phyloP scores from a whole-genome alignment of 768 basidiomycete species.

The Hydnomerulius pinastri region DNA sequence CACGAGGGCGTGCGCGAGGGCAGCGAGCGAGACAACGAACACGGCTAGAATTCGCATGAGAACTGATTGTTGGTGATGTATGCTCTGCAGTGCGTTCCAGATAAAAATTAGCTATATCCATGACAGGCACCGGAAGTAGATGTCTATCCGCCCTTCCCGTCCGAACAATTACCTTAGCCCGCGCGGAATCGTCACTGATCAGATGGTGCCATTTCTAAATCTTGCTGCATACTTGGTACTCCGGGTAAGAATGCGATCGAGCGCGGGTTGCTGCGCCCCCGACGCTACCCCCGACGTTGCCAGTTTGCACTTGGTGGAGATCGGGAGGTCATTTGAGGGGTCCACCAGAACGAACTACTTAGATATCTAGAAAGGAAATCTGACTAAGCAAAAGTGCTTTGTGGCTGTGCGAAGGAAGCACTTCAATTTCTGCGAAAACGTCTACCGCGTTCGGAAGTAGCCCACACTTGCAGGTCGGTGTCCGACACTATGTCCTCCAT shows the following conservation, averaged over 20 bases:
- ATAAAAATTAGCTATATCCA: not conserved
- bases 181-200: not conserved
- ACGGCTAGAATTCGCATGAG: not conserved
- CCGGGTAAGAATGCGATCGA: not conserved
- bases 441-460: too few species aligned
- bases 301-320: too few species aligned
- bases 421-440: too few species aligned
- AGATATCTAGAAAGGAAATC: slow-evolving; percentile 1
- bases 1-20: not conserved
- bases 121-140: not conserved
- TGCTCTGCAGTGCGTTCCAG: not conserved
- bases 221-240: not conserved
- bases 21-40: not conserved
- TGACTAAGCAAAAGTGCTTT: not conserved
- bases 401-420: slow-evolving; percentile 26
- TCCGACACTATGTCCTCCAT: slow-evolving; percentile 20
- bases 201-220: not conserved
- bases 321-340: too few species aligned
- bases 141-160: not conserved
- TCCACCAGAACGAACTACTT: not conserved
- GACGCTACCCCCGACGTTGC: too few species aligned
- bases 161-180: not conserved
- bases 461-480: not conserved
- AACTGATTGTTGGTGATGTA: not conserved
- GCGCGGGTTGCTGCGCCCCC: not conserved